Percentiles rank a stretch among this genome's conserved stretches.
phyloP scores from a whole-genome alignment of 768 basidiomycete species.

The Crepidotus variabilis region DNA sequence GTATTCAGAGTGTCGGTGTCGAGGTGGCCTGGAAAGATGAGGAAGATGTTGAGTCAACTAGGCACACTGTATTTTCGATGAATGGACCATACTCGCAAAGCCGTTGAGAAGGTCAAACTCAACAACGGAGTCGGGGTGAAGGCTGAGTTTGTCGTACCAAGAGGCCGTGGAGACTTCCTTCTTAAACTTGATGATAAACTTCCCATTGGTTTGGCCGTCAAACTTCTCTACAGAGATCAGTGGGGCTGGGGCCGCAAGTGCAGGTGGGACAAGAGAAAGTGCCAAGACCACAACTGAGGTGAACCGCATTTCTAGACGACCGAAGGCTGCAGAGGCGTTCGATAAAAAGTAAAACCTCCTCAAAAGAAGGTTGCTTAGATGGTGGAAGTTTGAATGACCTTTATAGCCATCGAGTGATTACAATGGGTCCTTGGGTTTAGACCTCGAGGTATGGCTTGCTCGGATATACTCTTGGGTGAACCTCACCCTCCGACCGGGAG shows the following conservation, averaged over 20 bases:
- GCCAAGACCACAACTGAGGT: not conserved
- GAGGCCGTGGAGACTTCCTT: conserved; percentile 12
- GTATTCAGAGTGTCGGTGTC: conserved; percentile 15
- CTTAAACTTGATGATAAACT: conserved; percentile 24
- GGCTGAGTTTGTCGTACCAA: conserved; percentile 9
- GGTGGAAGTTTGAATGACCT: not conserved
- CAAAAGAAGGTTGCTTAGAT: not conserved
- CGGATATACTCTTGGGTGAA: no score
- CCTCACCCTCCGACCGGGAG: no score
- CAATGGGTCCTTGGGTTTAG: not conserved
- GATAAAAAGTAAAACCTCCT: not conserved
- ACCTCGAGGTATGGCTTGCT: not conserved
- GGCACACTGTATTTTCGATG: no score
- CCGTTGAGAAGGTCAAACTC: conserved; percentile 24
- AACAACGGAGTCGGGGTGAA: conserved; percentile 4
- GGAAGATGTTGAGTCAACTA: not conserved
- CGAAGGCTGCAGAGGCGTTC: not conserved
- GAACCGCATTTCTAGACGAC: not conserved
- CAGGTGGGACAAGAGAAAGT: conserved; percentile 7
- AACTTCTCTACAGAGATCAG: conserved; percentile 16
- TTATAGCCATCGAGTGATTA: not conserved
- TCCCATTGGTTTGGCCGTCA: conserved; percentile 19
- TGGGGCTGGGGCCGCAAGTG: conserved; percentile 14
- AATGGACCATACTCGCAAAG: conserved; percentile 18
- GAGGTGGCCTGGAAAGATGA: conserved; percentile 8